phyloP scores from a whole-genome alignment of 1,284 basidiomycete species.

The Anthracocystis walkeri region DNA sequence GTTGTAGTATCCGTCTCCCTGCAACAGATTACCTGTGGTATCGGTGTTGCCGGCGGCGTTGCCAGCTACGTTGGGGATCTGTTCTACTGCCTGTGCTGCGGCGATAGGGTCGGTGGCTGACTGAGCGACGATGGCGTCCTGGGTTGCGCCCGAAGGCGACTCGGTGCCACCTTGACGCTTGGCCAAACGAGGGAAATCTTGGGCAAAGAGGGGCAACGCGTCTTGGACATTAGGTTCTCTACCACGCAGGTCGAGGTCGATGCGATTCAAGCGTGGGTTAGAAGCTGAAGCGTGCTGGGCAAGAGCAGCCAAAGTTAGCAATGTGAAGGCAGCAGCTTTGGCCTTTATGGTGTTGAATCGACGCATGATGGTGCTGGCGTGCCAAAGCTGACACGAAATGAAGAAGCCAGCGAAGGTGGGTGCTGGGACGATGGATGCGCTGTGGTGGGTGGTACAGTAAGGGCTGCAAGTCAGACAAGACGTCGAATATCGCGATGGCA shows the following conservation, averaged over 20 bases:
- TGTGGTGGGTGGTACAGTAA: background rate
- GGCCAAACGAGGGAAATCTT: slow-evolving; percentile 6
- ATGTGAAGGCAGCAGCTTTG: slow-evolving; percentile 18
- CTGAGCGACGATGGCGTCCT: slow-evolving; percentile 23
- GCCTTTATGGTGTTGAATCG: slow-evolving; percentile 12
- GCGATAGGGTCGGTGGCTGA: slow-evolving; percentile 29
- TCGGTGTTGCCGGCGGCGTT: slow-evolving; percentile 33
- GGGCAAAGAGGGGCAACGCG: slow-evolving; percentile 18
- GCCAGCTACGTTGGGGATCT: slow-evolving; percentile 29
- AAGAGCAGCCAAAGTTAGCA: slow-evolving; percentile 23
- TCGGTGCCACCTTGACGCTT: slow-evolving; percentile 23
- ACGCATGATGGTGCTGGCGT: slow-evolving; percentile 5
- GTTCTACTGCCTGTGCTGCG: slow-evolving; percentile 32
- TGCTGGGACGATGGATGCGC: background rate
- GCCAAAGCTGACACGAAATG: background rate
- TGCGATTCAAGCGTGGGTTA: slow-evolving; percentile 41
- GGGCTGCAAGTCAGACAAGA: background rate
- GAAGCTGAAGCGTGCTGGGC: slow-evolving; percentile 24
- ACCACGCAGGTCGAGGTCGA: slow-evolving; percentile 22
- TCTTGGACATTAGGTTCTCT: slow-evolving; percentile 14
- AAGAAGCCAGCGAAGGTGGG: background rate
- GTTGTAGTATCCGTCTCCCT: slow-evolving; percentile 39
- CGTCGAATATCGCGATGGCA: background rate
- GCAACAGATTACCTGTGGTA: slow-evolving; percentile 26
- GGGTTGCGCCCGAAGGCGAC: slow-evolving; percentile 1